Evolutionary conservation across 2,329 filamentous ascomycete species (phyloP).

Genomic region (Tetracladium maxilliforme): DNA sequence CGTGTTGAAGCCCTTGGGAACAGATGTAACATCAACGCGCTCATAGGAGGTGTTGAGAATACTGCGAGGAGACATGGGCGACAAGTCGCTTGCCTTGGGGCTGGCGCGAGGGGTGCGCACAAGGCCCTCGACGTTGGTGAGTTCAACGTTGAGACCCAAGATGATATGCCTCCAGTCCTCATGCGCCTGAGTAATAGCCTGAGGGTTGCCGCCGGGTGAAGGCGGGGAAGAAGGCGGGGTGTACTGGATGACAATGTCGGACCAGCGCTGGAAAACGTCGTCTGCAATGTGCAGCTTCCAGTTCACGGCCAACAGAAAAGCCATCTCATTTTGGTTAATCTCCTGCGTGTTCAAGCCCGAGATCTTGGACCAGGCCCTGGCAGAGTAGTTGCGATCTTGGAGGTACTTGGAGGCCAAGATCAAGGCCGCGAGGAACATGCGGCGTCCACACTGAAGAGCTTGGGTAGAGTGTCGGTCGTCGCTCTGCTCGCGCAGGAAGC

Average conservation of each 20-base stretch:
- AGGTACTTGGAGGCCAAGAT: slow-evolving; percentile 97
- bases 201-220: slow-evolving; percentile 31
- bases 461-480: slow-evolving; percentile 58
- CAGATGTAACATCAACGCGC: too few relatives aligned
- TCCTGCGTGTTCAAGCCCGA: slow-evolving; percentile 86
- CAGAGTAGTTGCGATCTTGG: slow-evolving; percentile 95
- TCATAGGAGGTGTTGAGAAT: too few relatives aligned
- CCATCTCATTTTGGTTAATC: slow-evolving; percentile 94
- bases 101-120: too few relatives aligned
- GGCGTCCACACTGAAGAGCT: slow-evolving; percentile 84
- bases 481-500: slow-evolving; percentile 77
- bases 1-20: slow-evolving; percentile 23
- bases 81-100: too few relatives aligned
- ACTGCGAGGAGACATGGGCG: too few relatives aligned
- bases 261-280: slow-evolving; percentile 81
- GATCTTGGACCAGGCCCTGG: slow-evolving; percentile 97
- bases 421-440: slow-evolving; percentile 91
- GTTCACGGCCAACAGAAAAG: slow-evolving; percentile 76
- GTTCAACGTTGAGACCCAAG: slow-evolving; percentile 35
- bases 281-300: slow-evolving; percentile 95
- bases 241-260: slow-evolving; percentile 76
- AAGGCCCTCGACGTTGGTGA: slow-evolving; percentile 47
- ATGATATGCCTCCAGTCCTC: slow-evolving; percentile 43
- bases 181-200: slow-evolving; percentile 5
- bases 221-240: slow-evolving; percentile 48